Conservation (phyloP, 768 basidiomycete genomes). For the Holtermanniella nyarrowii region DNA sequence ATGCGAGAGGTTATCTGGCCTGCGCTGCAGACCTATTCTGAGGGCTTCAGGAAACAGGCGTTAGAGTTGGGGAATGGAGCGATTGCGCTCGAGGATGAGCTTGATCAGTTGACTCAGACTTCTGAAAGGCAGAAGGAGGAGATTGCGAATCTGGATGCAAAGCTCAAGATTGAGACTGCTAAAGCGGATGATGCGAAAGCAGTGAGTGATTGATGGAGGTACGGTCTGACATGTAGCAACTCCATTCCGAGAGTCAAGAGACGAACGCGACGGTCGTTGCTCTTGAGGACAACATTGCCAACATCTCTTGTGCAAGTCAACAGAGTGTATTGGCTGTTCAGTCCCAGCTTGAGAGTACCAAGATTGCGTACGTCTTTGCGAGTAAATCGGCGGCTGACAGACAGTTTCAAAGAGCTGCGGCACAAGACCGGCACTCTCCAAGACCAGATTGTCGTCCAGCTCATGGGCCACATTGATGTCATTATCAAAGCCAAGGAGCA, state of each 20-base stretch:
- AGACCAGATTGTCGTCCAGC: conserved; percentile 20
- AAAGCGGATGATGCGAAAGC: conserved; percentile 32
- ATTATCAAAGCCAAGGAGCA: conserved; percentile 38
- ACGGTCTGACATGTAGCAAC: conserved; percentile 10
- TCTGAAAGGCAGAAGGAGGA: conserved; percentile 77
- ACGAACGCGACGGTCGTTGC: conserved; percentile 26
- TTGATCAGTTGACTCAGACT: conserved; percentile 63
- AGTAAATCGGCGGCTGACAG: neutral
- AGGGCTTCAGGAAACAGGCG: conserved; percentile 59
- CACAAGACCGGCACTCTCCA: conserved; percentile 26
- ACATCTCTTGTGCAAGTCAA: conserved; percentile 30
- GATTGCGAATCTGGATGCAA: conserved; percentile 61
- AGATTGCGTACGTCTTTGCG: conserved; percentile 29
- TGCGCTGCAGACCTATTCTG: conserved; percentile 60
- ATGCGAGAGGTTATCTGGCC: conserved; percentile 66
- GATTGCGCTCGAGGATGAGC: conserved; percentile 69
- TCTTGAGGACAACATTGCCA: conserved; percentile 33
- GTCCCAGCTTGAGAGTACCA: conserved; percentile 32
- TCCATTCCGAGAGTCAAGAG: conserved; percentile 24
- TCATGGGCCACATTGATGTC: conserved; percentile 27
- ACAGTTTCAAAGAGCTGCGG: conserved; percentile 26
- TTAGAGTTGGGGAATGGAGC: conserved; percentile 64
- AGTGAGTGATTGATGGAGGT: conserved; percentile 15
- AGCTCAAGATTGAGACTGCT: conserved; percentile 38
- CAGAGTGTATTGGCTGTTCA: conserved; percentile 34